These are phyloP conservation scores for Vitis rotundifolia DNA, from an alignment of 164 flowering plant species.

Conservation along the genomic window DNA sequence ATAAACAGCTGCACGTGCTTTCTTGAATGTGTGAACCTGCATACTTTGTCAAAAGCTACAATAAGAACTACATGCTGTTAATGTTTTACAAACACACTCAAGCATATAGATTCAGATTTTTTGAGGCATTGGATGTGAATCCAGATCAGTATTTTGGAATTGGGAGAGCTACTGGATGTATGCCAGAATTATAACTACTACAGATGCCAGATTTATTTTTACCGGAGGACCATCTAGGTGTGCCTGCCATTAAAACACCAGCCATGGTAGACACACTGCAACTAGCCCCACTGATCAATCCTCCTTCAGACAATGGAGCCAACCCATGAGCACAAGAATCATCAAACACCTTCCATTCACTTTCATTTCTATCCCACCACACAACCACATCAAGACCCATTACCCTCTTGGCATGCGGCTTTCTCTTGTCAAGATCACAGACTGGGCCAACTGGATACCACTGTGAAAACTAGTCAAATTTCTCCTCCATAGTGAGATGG, in stretches of 20 bases:
- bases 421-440: conserved; percentile 84
- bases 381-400: conserved; percentile 86
- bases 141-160: background rate
- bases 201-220: background rate
- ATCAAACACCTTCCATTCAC: conserved; percentile 80
- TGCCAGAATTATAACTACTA: too few species aligned
- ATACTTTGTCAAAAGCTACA: conserved; percentile 1
- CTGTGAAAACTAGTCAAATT: conserved; percentile 77
- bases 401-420: conserved; percentile 75
- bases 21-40: conserved; percentile 75
- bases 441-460: conserved; percentile 81
- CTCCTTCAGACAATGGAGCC: conserved; percentile 92
- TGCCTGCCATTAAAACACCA: conserved; percentile 93
- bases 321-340: conserved; percentile 91
- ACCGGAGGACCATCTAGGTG: conserved; percentile 88
- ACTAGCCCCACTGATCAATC: conserved; percentile 84
- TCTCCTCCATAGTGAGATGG: conserved; percentile 25
- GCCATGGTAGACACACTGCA: conserved; percentile 94
- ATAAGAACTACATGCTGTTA: too few species aligned
- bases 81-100: too few species aligned
- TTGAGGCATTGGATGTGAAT: too few species aligned
- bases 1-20: conserved; percentile 83
- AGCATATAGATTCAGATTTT: too few species aligned
- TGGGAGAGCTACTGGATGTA: too few species aligned
- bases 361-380: conserved; percentile 88